These are phyloP conservation scores for Fusarium poae DNA, from an alignment of 2,329 filamentous ascomycete species.

Conservation along the genomic window DNA sequence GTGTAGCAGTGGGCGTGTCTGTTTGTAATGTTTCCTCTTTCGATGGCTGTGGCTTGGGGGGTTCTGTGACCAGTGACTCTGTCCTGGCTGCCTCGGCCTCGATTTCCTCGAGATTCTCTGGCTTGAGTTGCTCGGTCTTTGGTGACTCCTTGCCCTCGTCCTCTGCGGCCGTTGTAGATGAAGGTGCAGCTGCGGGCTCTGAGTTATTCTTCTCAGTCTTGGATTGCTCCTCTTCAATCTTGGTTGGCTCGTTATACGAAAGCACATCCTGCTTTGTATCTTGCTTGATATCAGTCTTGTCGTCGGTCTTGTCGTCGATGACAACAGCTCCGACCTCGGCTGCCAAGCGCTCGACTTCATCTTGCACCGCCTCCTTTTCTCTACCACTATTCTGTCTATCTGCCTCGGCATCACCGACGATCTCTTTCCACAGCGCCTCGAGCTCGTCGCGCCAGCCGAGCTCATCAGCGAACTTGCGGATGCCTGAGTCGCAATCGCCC, in stretches of 20 bases:
- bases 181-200: conserved; percentile 1
- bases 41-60: background rate
- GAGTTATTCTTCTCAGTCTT: conserved; percentile 1
- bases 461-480: conserved; percentile 81
- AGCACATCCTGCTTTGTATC: background rate
- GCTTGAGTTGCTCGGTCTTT: conserved; percentile 15
- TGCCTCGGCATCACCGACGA: conserved; percentile 72
- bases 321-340: conserved; percentile 54
- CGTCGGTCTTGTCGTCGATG: conserved; percentile 45
- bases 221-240: conserved; percentile 6
- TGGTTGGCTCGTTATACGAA: conserved; percentile 1
- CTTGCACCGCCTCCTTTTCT: conserved; percentile 57
- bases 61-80: conserved; percentile 9
- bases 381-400: conserved; percentile 59
- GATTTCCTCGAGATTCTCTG: conserved; percentile 2
- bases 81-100: conserved; percentile 4
- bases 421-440: conserved; percentile 77
- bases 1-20: background rate
- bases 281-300: conserved; percentile 24
- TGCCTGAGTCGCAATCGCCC: conserved; percentile 85
- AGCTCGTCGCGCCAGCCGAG: conserved; percentile 90
- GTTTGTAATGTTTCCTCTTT: conserved; percentile 8
- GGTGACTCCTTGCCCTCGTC: conserved; percentile 1
- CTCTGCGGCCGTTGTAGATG: background rate
- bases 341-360: conserved; percentile 60